Base-by-base conservation (phyloP, 371 early-diverging fungal genomes). In the Rhizopus sp. region DNA sequence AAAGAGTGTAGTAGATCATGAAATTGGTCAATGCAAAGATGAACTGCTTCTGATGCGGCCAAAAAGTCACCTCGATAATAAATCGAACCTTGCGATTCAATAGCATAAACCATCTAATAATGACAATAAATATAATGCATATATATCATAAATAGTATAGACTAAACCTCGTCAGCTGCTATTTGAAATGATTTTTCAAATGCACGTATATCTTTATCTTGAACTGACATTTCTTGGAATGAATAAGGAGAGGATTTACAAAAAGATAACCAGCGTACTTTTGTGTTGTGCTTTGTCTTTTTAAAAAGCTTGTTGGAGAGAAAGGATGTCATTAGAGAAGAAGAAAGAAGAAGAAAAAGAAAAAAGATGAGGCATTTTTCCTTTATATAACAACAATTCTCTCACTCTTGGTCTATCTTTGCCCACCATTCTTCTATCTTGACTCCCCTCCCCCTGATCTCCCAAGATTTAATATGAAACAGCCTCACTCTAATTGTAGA, bases 151-250 rank as follows among this genome's bases (percentile, higher is more conserved):
- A 47, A 35, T 7, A 12, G 3, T 23, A 39, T 17, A 15, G 40
- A 32, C 15, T 52, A n/a, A 60, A 68, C 68, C 64, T 68, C 68
- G 35, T 68, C 68, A 7, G 53, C 57, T 13, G 68, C 68, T 8
- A 56, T 23, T 23, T 35, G 9, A 16, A 63, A 59, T 15, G 41
- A 17, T 7, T 54, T 13, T 51, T 54, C 48, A 48, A 68, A 68
- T 38, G 61, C 55, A 9, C 51, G 34, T 4, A 61, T 35, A 15
- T 57, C 55, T 9, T 58, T 57, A 15, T 58, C 52, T 51, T 66
- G 23, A 23, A 23, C 0, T 23, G 23, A 23, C 23, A 23, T 23
- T 23, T 23, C 23, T 23, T 23, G 23, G 23, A 23, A 50, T 7
- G 64, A 50, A 41, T 53, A 37, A 30, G 65, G 60, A 2, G 63